Percentiles rank a stretch among this genome's conserved stretches.
phyloP scores from a whole-genome alignment of 768 basidiomycete genomes.

The Galerina marginata region DNA sequence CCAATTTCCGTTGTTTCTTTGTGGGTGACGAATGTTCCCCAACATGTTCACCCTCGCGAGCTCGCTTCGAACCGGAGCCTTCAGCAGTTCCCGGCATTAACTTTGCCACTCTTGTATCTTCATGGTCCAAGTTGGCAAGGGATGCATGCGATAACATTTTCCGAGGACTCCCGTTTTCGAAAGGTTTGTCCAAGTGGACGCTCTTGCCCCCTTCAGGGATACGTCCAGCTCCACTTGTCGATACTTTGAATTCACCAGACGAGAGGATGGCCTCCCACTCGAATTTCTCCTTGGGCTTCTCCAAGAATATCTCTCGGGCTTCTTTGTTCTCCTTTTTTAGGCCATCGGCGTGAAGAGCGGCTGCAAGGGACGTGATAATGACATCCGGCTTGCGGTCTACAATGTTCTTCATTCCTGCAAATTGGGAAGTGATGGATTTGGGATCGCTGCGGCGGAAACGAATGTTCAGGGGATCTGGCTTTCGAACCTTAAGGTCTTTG shows the following conservation, averaged over 20 bases:
- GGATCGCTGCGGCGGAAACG: background rate
- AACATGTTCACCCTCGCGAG: background rate
- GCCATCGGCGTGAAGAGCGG: background rate
- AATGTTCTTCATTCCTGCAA: background rate
- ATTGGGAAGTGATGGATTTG: background rate
- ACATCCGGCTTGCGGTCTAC: background rate
- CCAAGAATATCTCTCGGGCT: too few relatives aligned
- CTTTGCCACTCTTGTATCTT: background rate
- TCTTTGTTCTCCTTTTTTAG: too few relatives aligned
- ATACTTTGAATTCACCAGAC: too few relatives aligned
- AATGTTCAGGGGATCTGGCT: background rate
- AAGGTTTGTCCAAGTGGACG: background rate
- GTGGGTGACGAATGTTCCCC: background rate
- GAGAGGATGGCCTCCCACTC: too few relatives aligned
- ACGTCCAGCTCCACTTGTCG: too few relatives aligned
- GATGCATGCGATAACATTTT: background rate
- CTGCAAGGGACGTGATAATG: background rate
- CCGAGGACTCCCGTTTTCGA: background rate
- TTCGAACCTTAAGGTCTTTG: background rate
- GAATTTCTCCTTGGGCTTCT: too few relatives aligned
- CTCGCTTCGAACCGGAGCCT: background rate
- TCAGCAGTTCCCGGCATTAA: background rate
- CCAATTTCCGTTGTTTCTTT: background rate
- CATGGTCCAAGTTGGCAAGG: background rate
- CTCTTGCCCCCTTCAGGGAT: too few relatives aligned